Evolutionary conservation across 139 green algal genomes (phyloP).

Genomic region (Coelastrella sp.): DNA sequence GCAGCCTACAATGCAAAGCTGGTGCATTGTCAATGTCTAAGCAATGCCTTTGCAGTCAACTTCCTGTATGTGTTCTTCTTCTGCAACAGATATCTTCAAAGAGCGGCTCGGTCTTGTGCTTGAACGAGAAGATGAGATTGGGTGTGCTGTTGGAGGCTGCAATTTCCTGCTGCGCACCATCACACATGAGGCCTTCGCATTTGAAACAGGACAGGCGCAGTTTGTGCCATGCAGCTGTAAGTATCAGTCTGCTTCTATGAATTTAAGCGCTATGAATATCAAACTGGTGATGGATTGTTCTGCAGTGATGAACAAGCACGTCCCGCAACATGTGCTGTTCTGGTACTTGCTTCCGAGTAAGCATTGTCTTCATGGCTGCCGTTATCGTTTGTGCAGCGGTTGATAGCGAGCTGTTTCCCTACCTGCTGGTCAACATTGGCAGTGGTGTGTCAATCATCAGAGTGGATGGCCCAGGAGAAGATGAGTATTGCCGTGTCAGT

Average conservation of each 20-base stretch:
- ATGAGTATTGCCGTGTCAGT: constrained; percentile 85
- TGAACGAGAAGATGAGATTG: constrained; percentile 95
- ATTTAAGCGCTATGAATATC: too few species aligned
- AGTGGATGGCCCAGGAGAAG: constrained; percentile 70
- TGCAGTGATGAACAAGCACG: too few species aligned
- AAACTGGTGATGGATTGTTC: too few species aligned
- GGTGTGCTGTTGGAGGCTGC: constrained; percentile 86
- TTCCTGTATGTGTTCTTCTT: neutral
- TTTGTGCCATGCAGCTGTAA: constrained; percentile 72
- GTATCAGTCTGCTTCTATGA: too few species aligned
- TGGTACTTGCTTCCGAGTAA: neutral
- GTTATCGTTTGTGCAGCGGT: constrained; percentile 37
- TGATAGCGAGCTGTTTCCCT: constrained; percentile 90
- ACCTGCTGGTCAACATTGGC: constrained; percentile 99
- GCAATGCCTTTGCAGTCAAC: neutral
- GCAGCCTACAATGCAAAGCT: too few species aligned
- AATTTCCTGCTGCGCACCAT: constrained; percentile 98
- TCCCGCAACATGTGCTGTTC: neutral
- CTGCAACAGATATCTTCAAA: constrained; percentile 82
- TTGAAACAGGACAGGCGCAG: constrained; percentile 68
- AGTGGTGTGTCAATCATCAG: constrained; percentile 96
- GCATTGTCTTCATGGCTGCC: neutral
- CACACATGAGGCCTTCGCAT: constrained; percentile 95
- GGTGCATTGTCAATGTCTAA: too few species aligned
- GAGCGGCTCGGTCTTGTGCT: constrained; percentile 91